Base-by-base conservation (phyloP, 1,284 basidiomycete genomes). In the Coniophora puteana region DNA sequence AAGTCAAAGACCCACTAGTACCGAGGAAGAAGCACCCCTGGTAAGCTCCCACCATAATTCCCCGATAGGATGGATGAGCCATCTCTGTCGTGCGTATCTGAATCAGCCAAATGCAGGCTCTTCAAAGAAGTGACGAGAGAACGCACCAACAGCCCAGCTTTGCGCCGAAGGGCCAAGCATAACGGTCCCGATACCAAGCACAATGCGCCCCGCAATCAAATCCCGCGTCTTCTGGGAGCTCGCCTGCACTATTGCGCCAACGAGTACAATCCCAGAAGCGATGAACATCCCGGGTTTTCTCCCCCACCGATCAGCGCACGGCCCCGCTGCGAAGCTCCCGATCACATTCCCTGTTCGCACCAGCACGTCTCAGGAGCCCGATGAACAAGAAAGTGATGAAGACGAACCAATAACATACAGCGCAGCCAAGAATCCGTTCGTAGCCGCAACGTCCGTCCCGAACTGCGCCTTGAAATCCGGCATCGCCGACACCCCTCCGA, bases 11-110 rank as follows among this genome's bases (percentile, higher is more conserved):
- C 43, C 5, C 21, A 45, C 43, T 47, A 4, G 45, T 43, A 18
- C 51, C 49, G n/a, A 48, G 37, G 38, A 50, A 49, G 26, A 44
- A 52, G 16, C 51, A 48, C 8, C 33, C 41, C 21, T 50, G 44
- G 42, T 45, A 50, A 14, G 44, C 40, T 10, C 51, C 51, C 14
- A 48, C 47, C 35, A 50, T 50, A 4, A 46, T 39, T 22, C 51
- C 51, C 26, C 51, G 29, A 34, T 45, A 52, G 8, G 46, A 44
- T 3, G 51, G 51, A 23, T 50, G 49, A 8, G 51, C 38, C 36
- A 52, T 51, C 31, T 52, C 51, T 35, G 41, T 37, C n/a, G 36
- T 29, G 37, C 40, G 46, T 4, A 36, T 27, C n/a, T n/a, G n/a
- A n/a, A n/a, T n/a, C n/a, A n/a, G n/a, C 40, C 31, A 22, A 26